Conservation (phyloP, 2,329 filamentous ascomycete species). For the Ophiocordyceps sinensis region DNA sequence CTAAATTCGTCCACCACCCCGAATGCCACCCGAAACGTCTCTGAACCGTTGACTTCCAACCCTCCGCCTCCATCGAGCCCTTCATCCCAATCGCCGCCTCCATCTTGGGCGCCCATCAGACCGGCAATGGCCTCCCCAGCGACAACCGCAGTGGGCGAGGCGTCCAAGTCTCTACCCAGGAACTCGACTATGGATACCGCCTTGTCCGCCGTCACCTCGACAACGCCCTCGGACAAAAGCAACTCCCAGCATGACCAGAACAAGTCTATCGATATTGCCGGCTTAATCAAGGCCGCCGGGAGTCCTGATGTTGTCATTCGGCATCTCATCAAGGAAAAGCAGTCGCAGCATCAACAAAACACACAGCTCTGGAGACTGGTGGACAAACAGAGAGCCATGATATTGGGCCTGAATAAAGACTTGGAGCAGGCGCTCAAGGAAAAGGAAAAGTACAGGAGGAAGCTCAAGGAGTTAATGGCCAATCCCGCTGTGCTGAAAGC, state of each 20-base stretch:
- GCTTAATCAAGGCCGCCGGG: conserved; percentile 69
- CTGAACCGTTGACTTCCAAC: conserved; percentile 28
- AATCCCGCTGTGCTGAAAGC: conserved; percentile 18
- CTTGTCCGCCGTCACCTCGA: conserved; percentile 61
- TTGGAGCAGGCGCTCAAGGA: conserved; percentile 82
- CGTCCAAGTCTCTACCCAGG: conserved; percentile 36
- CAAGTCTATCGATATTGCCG: conserved; percentile 61
- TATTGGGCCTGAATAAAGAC: conserved; percentile 87
- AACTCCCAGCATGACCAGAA: conserved; percentile 41
- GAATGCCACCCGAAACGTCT: conserved; percentile 35
- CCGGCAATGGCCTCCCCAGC: conserved; percentile 34
- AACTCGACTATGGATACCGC: conserved; percentile 88
- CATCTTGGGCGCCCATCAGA: conserved; percentile 17
- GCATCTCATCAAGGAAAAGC: conserved; percentile 81
- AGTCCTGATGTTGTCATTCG: conserved; percentile 81
- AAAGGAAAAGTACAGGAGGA: conserved; percentile 85
- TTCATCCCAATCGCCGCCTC: conserved; percentile 13
- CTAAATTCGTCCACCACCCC: conserved; percentile 14
- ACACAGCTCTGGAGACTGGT: conserved; percentile 87
- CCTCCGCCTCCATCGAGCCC: conserved; percentile 12
- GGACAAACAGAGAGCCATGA: conserved; percentile 90
- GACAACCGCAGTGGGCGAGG: conserved; percentile 23
- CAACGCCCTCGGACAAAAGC: conserved; percentile 32
- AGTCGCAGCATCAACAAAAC: conserved; percentile 78
- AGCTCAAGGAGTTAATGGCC: conserved; percentile 60